phyloP scores from a whole-genome alignment of 1,284 basidiomycete species.

The Tremellales sp. region DNA sequence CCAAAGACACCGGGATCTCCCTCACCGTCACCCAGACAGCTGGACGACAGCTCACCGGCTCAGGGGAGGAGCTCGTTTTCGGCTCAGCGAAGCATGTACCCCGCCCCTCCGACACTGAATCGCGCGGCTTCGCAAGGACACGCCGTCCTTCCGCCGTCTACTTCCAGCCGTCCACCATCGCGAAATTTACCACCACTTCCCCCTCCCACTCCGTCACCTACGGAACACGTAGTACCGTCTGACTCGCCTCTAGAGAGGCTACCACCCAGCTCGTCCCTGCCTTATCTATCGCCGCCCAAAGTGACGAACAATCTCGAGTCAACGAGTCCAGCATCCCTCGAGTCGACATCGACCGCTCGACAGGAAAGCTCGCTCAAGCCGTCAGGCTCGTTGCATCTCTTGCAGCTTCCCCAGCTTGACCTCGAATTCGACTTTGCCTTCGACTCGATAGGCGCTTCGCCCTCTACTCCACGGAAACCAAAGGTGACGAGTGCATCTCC shows the following conservation, averaged over 20 bases:
- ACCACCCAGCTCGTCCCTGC: conserved; percentile 19
- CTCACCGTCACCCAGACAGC: conserved; percentile 1
- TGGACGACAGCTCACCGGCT: not conserved
- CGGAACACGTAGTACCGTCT: conserved; percentile 4
- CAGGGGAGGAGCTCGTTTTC: conserved; percentile 12
- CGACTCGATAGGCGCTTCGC: conserved; percentile 32
- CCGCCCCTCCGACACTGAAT: conserved; percentile 19
- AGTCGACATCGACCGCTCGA: conserved; percentile 12
- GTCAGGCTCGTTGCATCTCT: conserved; percentile 34
- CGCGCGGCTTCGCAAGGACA: conserved; percentile 11
- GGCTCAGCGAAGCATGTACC: conserved; percentile 20
- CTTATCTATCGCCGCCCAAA: conserved; percentile 15
- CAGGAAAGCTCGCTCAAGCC: conserved; percentile 16
- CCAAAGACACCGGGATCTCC: conserved; percentile 7
- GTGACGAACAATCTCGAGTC: no score
- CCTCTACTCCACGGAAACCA: conserved; percentile 27
- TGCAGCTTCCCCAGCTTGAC: conserved; percentile 46
- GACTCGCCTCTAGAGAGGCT: conserved; percentile 14
- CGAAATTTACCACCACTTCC: conserved; percentile 11
- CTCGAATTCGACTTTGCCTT: conserved; percentile 41
- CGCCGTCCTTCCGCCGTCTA: not conserved
- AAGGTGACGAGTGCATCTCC: conserved; percentile 15
- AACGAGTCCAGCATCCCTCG: conserved; percentile 6
- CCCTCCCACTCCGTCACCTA: conserved; percentile 4
- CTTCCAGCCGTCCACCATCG: conserved; percentile 2